phyloP scores from a whole-genome alignment of 768 basidiomycete species.

The Leccinum boreale region DNA sequence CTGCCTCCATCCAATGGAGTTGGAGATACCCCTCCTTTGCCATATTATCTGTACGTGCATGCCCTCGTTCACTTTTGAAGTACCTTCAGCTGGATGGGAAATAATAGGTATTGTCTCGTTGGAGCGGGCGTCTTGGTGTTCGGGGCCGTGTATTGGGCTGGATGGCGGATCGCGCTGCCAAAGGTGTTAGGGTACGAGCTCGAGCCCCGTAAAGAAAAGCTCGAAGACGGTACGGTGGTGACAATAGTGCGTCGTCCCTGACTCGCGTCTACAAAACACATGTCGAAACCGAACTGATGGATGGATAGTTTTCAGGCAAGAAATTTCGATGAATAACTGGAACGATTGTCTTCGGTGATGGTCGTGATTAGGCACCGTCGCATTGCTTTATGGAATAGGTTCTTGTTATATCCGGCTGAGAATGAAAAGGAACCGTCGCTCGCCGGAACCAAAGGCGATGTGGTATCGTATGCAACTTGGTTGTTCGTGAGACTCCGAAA shows the following conservation, averaged over 20 bases:
- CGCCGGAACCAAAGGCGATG: no score
- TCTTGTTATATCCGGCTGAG: no score
- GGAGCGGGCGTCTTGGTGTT: constrained; percentile 46
- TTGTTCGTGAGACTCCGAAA: neutral
- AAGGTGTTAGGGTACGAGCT: constrained; percentile 47
- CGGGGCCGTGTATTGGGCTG: constrained; percentile 53
- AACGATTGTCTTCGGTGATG: neutral
- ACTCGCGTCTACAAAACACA: neutral
- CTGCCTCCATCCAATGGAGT: constrained; percentile 49
- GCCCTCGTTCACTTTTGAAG: constrained; percentile 7
- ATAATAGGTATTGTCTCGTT: constrained; percentile 47
- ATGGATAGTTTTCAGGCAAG: neutral
- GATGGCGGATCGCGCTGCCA: constrained; percentile 50
- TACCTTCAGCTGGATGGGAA: constrained; percentile 32
- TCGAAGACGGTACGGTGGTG: constrained; percentile 53
- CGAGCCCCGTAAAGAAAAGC: constrained; percentile 44
- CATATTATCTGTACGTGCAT: constrained; percentile 47
- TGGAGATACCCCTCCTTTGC: constrained; percentile 58
- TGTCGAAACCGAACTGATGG: neutral
- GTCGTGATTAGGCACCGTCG: neutral
- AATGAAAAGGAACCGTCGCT: no score
- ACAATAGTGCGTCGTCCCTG: constrained; percentile 43
- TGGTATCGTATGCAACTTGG: neutral
- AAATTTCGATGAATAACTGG: neutral
- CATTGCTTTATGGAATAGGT: neutral